A percentile compares a stretch with the other conserved stretches of the same genome.
These are phyloP conservation scores for Penicillium italicum DNA, from an alignment of 2,329 filamentous ascomycete genomes.

Conservation along the genomic window DNA sequence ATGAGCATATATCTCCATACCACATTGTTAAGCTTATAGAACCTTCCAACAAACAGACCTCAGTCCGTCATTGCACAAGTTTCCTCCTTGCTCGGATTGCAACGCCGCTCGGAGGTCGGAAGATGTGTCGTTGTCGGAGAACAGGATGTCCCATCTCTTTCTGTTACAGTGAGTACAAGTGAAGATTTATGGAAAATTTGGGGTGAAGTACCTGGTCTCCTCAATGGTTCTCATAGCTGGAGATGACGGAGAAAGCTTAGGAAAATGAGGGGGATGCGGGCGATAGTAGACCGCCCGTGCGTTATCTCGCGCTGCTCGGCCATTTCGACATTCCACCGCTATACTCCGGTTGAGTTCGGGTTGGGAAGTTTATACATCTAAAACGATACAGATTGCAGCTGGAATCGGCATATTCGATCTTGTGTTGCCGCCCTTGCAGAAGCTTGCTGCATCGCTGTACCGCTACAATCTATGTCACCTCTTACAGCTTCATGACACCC, in stretches of 20 bases:
- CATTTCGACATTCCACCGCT: constrained; percentile 13
- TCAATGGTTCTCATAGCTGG: constrained; percentile 52
- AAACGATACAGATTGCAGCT: neutral
- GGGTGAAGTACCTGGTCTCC: constrained; percentile 50
- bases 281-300: constrained; percentile 22
- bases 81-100: constrained; percentile 56
- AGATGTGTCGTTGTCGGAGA: constrained; percentile 52
- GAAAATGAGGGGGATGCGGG: constrained; percentile 19
- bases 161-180: constrained; percentile 41
- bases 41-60: constrained; percentile 94
- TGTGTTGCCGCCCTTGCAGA: neutral
- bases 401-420: neutral
- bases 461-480: neutral
- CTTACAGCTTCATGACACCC: constrained; percentile 1
- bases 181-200: neutral
- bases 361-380: neutral
- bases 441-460: neutral
- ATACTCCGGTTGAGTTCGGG: constrained; percentile 2
- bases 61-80: constrained; percentile 67
- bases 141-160: constrained; percentile 64
- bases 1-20: constrained; percentile 21
- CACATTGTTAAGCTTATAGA: constrained; percentile 12
- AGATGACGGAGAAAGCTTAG: constrained; percentile 2
- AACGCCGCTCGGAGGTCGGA: constrained; percentile 64
- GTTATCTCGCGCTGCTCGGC: constrained; percentile 19